A percentile compares a stretch with the other conserved stretches of the same genome.
These are phyloP conservation scores for Monilinia laxa DNA, from an alignment of 2,329 filamentous ascomycete species.

Conservation along the genomic window DNA sequence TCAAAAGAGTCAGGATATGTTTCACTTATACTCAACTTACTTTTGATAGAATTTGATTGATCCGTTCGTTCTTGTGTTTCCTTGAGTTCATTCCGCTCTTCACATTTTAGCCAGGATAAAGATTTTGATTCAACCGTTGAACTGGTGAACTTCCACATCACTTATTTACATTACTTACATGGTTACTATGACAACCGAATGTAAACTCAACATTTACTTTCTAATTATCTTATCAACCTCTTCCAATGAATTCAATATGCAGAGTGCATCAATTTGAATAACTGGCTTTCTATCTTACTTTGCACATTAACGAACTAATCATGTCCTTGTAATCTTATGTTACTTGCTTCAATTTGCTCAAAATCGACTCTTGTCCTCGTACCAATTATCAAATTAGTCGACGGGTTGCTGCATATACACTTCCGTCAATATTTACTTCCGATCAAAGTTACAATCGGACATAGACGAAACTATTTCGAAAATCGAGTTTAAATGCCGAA, in stretches of 20 bases:
- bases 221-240: neutral
- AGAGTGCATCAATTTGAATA: neutral
- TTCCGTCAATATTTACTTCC: slow-evolving; percentile 32
- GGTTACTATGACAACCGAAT: slow-evolving; percentile 15
- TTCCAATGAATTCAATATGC: neutral
- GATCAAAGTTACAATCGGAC: neutral
- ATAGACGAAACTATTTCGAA: neutral
- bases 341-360: neutral
- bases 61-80: too few species aligned
- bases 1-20: neutral
- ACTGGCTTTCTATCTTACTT: neutral
- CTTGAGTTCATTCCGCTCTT: slow-evolving; percentile 10
- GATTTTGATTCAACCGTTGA: too few species aligned
- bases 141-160: neutral
- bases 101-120: neutral
- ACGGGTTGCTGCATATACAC: slow-evolving; percentile 37
- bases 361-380: slow-evolving; percentile 8
- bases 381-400: slow-evolving; percentile 15
- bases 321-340: neutral
- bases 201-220: neutral
- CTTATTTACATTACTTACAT: neutral
- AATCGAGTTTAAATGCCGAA: slow-evolving; percentile 30
- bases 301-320: slow-evolving; percentile 1
- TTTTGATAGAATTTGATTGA: too few species aligned
- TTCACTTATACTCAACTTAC: neutral